Evolutionary conservation across 495 filamentous ascomycete genomes (phyloP), one percentile per base, ranked within the genome.

Genomic region (Hypoxylon subgilvum): DNA sequence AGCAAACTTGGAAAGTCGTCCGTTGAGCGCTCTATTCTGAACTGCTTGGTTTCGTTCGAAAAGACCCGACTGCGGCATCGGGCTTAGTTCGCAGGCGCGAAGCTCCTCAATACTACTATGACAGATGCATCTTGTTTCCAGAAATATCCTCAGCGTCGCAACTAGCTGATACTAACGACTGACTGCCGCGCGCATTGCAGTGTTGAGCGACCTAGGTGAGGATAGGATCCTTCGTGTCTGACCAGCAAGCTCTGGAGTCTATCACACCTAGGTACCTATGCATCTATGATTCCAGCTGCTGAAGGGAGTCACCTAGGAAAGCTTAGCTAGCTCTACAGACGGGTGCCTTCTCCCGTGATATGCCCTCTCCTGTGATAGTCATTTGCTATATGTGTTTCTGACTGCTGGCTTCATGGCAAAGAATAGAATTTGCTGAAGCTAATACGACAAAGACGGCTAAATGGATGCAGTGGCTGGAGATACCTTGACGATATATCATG

Each of bases 141-240:
- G 16, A 22, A 47, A 8, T 47, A 47, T 10, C 30, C 14, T 10
- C 44, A 22, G 44, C 17, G 44, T 47, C 30, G 30, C 30, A 34
- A 4, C 2, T 8, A 23, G 17, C 13, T 17, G 9, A 5, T 36
- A 17, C 8, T 14, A 36, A 36, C n/a, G n/a, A n/a, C n/a, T n/a
- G n/a, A n/a, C n/a, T n/a, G n/a, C n/a, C n/a, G n/a, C n/a, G n/a
- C n/a, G n/a, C 12, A 19, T 14, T 42, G 21, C 22, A n/a, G n/a
- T n/a, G n/a, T 42, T 42, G 12, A 21, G 12, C 14, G 22, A 27
- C 18, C 38, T 41, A 22, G 23, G 38, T 21, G 23, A 23, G 19
- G 2, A 6, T 14, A 27, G 12, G 22, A 27, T 42, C 19, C 27
- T 42, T 22, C 13, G 27, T 25, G 39, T 13, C 13, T 27, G 39